Evolutionary conservation across 805 yeast genomes (phyloP), one percentile per base, ranked within the genome.

Genomic region (Candida alai): DNA sequence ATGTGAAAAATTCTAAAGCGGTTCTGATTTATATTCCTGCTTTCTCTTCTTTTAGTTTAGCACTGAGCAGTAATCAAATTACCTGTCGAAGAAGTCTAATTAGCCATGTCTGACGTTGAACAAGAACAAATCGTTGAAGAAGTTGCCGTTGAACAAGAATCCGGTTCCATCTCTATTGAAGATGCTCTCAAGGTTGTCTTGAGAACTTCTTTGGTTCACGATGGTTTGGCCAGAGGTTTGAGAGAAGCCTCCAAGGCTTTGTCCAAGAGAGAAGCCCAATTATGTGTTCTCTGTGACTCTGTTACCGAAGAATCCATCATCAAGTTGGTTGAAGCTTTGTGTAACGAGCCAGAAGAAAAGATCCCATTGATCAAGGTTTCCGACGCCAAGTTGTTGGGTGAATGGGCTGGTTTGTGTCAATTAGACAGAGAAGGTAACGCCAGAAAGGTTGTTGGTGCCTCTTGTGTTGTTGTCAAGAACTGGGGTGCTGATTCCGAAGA

Each of bases 341-440:
- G 97, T 80, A 86, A 89, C 79, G 95, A 87, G 75, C 87, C 94
- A 65, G 95, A 86, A 68, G 78, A 81, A 73, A 85, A 86, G 77
- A 87, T 90, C 57, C 97, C 98, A 62, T 79, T 93, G 73, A 84
- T 93, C 84, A 93, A 93, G 84, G 97, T 93, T 59, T 85, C 97
- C 60, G 98, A 93, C 68, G 96, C 97, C 67, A 93, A 93, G 84
- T 85, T 87, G 78, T 82, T 93, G 68, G 99, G 99, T 81, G 97
- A 93, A 80, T 93, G 98, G 98, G 97, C 97, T 65, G 98, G 98
- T 84, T 80, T 93, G 59, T 93, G 96, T 79, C 87, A 88, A 76
- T 82, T 90, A 63, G 97, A 93, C 94, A 87, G 96, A 77, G 97
- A 93, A 63, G 99, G 98, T 77, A 88, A 90, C 80, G 96, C 97